These are phyloP conservation scores for Penicillium thymicola DNA, from an alignment of 2,329 filamentous ascomycete genomes.

Conservation along the genomic window DNA sequence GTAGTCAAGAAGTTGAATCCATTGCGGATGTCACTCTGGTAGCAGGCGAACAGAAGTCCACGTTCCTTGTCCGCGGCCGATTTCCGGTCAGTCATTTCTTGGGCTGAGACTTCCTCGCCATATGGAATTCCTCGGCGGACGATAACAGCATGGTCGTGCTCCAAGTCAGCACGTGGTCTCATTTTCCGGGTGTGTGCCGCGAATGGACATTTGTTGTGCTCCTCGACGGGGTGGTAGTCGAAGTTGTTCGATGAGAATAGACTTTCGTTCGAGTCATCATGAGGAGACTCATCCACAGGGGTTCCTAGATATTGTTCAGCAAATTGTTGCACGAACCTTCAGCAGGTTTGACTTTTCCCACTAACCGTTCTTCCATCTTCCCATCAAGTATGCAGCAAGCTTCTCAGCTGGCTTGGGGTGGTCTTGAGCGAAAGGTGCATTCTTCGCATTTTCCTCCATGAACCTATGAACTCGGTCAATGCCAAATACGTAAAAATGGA, in stretches of 20 bases:
- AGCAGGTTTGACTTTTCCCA: neutral
- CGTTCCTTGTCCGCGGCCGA: conserved; percentile 33
- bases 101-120: conserved; percentile 36
- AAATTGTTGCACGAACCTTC: neutral
- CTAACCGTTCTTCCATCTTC: conserved; percentile 44
- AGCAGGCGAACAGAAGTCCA: conserved; percentile 47
- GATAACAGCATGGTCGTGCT: conserved; percentile 34
- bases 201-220: conserved; percentile 43
- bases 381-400: conserved; percentile 44
- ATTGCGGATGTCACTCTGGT: conserved; percentile 43
- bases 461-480: conserved; percentile 23
- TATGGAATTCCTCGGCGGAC: conserved; percentile 48
- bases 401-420: conserved; percentile 20
- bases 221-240: conserved; percentile 29
- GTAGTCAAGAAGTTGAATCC: conserved; percentile 37
- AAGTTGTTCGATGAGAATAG: conserved; percentile 42
- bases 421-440: conserved; percentile 19
- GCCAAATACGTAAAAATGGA: neutral
- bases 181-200: conserved; percentile 50
- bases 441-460: conserved; percentile 31
- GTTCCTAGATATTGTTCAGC: conserved; percentile 25
- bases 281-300: conserved; percentile 33
- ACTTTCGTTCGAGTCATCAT: conserved; percentile 29
- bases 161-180: conserved; percentile 42
- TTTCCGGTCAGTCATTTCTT: conserved; percentile 32